Evolutionary conservation across 768 basidiomycete genomes (phyloP).

Genomic region (Pisolithus albus): DNA sequence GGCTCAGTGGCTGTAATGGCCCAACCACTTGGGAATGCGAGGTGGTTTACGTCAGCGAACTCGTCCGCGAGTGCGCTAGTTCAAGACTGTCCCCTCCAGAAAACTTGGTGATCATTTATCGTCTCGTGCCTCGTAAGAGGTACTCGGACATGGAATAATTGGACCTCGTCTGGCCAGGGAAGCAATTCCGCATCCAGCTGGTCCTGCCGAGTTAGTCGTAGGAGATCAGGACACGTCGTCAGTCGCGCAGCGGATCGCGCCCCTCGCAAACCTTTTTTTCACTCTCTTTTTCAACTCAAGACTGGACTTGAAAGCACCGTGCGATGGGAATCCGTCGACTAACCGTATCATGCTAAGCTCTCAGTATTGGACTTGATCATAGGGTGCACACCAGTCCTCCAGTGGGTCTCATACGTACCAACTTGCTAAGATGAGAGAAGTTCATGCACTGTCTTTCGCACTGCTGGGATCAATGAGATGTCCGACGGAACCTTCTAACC

Average conservation of each 20-base stretch:
- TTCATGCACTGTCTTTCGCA: too few relatives aligned
- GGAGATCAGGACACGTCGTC: constrained; percentile 83
- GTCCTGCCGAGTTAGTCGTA: constrained; percentile 87
- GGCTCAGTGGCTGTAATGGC: constrained; percentile 77
- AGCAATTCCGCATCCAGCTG: constrained; percentile 90
- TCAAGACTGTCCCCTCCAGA: constrained; percentile 93
- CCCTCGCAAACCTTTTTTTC: constrained; percentile 64
- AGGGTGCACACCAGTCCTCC: too few relatives aligned
- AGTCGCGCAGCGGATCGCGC: constrained; percentile 78
- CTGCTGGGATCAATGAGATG: too few relatives aligned
- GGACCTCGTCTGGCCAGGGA: constrained; percentile 81
- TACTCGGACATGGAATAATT: constrained; percentile 76
- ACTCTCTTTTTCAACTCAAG: too few relatives aligned
- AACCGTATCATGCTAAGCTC: too few relatives aligned
- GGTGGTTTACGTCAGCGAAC: constrained; percentile 53
- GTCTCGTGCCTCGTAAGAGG: constrained; percentile 55
- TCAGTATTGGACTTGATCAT: too few relatives aligned
- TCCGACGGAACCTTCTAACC: too few relatives aligned
- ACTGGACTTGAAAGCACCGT: too few relatives aligned
- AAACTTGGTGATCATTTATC: constrained; percentile 76
- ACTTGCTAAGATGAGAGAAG: too few relatives aligned
- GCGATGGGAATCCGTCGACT: too few relatives aligned
- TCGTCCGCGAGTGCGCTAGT: constrained; percentile 74
- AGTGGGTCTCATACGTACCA: too few relatives aligned
- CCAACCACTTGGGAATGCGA: constrained; percentile 73